These are phyloP conservation scores for Protostelium mycophagum DNA, from an alignment of 78 protist species.

Conservation along the genomic window DNA sequence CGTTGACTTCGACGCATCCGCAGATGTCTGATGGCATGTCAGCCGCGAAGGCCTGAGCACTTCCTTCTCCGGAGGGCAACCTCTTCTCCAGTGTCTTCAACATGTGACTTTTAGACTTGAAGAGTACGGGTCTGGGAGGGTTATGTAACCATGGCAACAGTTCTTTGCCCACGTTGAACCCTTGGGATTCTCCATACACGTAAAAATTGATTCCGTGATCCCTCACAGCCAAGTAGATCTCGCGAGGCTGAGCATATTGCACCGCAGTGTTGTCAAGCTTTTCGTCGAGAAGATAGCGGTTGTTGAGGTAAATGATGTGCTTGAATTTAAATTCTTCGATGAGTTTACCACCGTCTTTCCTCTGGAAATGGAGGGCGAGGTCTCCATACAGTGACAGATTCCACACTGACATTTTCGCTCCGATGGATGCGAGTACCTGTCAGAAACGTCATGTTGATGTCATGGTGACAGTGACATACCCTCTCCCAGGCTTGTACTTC, in stretches of 20 bases:
- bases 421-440: not conserved
- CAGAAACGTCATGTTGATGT: no score
- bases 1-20: not conserved
- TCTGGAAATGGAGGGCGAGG: slow-evolving; percentile 3
- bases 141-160: not conserved
- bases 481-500: slow-evolving; percentile 28
- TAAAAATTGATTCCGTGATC: slow-evolving; percentile 28
- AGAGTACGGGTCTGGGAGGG: not conserved
- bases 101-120: not conserved
- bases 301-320: slow-evolving; percentile 29
- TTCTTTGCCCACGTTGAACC: not conserved
- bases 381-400: slow-evolving; percentile 28
- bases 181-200: slow-evolving; percentile 11
- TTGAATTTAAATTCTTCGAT: slow-evolving; percentile 26
- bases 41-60: not conserved
- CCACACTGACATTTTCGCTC: slow-evolving; percentile 25
- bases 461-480: not conserved
- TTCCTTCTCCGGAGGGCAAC: not conserved
- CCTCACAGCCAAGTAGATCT: slow-evolving; percentile 28
- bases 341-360: slow-evolving; percentile 13
- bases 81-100: not conserved
- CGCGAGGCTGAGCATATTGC: slow-evolving; percentile 8
- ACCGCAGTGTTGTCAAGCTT: slow-evolving; percentile 7
- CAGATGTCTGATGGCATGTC: not conserved
- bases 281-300: slow-evolving; percentile 29